Evolutionary conservation across 441 rosid species (phyloP), one percentile per base, ranked within the genome.

Genomic region (Flueggea neowawraea): DNA sequence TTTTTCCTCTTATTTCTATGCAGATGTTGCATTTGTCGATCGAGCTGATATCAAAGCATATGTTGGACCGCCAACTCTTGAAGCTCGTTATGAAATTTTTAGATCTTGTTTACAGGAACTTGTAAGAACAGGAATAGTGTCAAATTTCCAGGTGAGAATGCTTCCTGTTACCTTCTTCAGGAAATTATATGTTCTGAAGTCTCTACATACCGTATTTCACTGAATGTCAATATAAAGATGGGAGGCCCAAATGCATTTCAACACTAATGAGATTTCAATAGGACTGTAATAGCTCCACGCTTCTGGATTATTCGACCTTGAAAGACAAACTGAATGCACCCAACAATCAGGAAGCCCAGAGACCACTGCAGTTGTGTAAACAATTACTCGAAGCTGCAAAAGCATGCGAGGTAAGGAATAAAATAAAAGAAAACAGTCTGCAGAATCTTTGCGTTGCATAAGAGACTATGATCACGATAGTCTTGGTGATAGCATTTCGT

Each of bases 41-140:
- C 82, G 99, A 70, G 97, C 99, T 61, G 99, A 94, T 74, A 84
- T 94, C 69, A 94, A 94, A 80, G 99, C 99, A 50, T 94, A 89
- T 65, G 87, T 94, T 62, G 97, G 97, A 63, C 97, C 99, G 65
- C 96, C 99, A 73, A 87, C 86, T 69, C 82, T 87, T 76, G 85
- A 83, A 73, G 99, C 96, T 70, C 96, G 99, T 63, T 89, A 87
- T 57, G 96, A 89, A 74, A 94, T 91, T 73, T 75, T 94, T 57
- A 82, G 91, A 63, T 89, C 97, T 52, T 91, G 96, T 75, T 69
- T 87, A 77, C 87, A 82, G 62, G 96, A 94, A 73, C 89, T 94
- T 52, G 58, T 84, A n/a, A 78, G 92, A 58, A 83, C 83, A 44
- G 89, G 84, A 77, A 84, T 94, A 59, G 39, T 94, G 77, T 71